Evolutionary conservation across 495 filamentous ascomycete genomes (phyloP).

Genomic region (Neurospora sublineolata): DNA sequence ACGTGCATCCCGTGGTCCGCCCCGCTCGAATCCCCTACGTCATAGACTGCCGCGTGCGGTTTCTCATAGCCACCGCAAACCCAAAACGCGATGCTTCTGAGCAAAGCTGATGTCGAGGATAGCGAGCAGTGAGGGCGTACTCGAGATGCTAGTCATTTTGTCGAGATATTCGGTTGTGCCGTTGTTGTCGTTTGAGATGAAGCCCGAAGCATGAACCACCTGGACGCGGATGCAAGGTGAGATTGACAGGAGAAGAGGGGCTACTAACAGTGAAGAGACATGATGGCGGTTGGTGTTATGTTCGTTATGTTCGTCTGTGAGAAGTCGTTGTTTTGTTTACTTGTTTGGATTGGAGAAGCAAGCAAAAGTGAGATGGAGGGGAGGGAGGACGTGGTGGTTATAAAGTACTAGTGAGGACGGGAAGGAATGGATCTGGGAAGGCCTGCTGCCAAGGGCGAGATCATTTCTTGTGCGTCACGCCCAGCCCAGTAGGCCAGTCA

Average conservation of each 20-base stretch:
- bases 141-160: neutral
- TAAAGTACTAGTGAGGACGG: slow-evolving; percentile 2
- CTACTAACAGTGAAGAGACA: slow-evolving; percentile 49
- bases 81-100: neutral
- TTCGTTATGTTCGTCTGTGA: neutral
- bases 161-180: neutral
- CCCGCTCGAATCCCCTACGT: neutral
- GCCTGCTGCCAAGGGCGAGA: neutral
- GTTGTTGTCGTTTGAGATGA: neutral
- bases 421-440: neutral
- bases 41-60: neutral
- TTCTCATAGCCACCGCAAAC: neutral
- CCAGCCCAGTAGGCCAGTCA: neutral
- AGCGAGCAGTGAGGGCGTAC: neutral
- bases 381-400: slow-evolving; percentile 8
- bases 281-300: slow-evolving; percentile 22
- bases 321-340: neutral
- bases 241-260: neutral
- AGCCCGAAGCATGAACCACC: neutral
- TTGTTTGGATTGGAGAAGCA: slow-evolving; percentile 3
- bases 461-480: slow-evolving; percentile 20
- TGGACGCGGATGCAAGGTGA: neutral
- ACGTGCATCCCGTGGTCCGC: neutral
- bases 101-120: neutral
- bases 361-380: slow-evolving; percentile 1